Evolutionary conservation across 305 asterid genomes (phyloP), one percentile per base, ranked within the genome.

Genomic region (Fraxinus ornus): DNA sequence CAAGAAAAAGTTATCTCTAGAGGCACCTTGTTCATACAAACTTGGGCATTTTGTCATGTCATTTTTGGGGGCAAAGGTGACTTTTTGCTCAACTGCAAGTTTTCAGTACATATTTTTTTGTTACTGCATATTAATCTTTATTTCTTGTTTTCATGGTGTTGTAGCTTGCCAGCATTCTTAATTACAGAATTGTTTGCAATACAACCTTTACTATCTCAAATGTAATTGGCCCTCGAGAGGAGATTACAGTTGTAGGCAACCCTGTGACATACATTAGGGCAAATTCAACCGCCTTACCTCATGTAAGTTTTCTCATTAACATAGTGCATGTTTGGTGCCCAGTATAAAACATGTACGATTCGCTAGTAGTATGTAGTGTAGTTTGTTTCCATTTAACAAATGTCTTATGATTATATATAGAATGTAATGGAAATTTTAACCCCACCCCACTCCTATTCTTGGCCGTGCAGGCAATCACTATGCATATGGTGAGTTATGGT

Each of bases 401-500:
- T n/a, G 71, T 62, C 71, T 62, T 19, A 62, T 55, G 1, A 17
- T n/a, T 62, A 62, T 62, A 22, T 64, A 64, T 70, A 70, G 7
- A 13, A 70, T 15, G 41, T 28, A 13, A 28, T 3, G 36, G 74
- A 66, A 66, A 64, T 64, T 66, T 24, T 26, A 22, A 64, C 30
- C 33, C 30, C 30, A 24, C 32, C 15, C 12, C 68, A 57, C 13
- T 57, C 68, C 28, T 57, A 4, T 7, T 57, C 10, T 39, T 26
- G n/a, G 0, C 3, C 32, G 30, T 78, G 86, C 88, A 95, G 97
- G 97, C 98, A 10, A 77, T 95, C 74, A 93, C 94, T 36, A 90
- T 95, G 97, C 97, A 92, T 66, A 91, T 94, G 98, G 76, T 94
- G 90, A 95, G 98, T 79, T 95, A 94, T 66, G 98, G 93, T 6